phyloP scores from a whole-genome alignment of 1,284 basidiomycete genomes.

The Ceratobasidium theobromae region DNA sequence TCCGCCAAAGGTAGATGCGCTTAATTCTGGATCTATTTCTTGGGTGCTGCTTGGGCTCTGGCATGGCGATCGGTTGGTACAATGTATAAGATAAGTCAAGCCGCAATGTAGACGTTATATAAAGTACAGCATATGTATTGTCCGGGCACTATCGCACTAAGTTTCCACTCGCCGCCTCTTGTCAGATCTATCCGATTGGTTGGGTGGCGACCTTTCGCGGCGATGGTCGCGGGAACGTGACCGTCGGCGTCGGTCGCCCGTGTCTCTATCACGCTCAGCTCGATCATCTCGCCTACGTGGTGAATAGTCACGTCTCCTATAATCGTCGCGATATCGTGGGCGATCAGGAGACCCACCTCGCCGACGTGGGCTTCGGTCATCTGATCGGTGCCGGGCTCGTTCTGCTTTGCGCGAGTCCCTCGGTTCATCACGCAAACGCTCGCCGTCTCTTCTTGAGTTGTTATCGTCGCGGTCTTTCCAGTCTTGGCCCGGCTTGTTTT shows the following conservation, averaged over 20 bases:
- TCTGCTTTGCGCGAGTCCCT: slow-evolving; percentile 36
- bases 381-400: too few species aligned
- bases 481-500: slow-evolving; percentile 35
- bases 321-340: slow-evolving; percentile 40
- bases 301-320: slow-evolving; percentile 36
- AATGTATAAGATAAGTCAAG: background rate
- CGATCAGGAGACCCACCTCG: slow-evolving; percentile 10
- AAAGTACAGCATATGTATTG: background rate
- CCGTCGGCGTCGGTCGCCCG: slow-evolving; percentile 36
- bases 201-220: slow-evolving; percentile 38
- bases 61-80: too few species aligned
- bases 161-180: slow-evolving; percentile 39
- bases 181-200: slow-evolving; percentile 37
- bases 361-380: slow-evolving; percentile 30
- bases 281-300: slow-evolving; percentile 24
- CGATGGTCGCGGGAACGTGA: slow-evolving; percentile 41
- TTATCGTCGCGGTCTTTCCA: slow-evolving; percentile 35
- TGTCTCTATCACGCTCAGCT: slow-evolving; percentile 39
- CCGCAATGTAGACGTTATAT: background rate
- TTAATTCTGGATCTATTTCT: too few species aligned
- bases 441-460: slow-evolving; percentile 36
- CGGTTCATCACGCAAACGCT: slow-evolving; percentile 30
- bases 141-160: background rate
- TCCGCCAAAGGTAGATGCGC: too few species aligned
- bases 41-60: too few species aligned